Evolutionary conservation across 805 yeast species (phyloP).

Genomic region (Cyberlindnera xylosilytica): DNA sequence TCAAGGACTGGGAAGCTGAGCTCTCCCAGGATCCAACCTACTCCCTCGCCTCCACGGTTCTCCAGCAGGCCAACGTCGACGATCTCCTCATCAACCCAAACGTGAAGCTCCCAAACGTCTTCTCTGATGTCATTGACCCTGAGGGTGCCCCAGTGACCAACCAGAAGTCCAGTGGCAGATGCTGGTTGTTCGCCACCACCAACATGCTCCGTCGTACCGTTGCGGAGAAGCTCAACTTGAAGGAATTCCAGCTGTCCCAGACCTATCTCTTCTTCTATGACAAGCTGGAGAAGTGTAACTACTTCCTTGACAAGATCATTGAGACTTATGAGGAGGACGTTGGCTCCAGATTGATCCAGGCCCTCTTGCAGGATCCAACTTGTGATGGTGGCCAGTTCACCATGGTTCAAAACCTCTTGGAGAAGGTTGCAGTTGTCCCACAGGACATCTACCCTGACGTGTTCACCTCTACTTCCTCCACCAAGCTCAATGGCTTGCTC

Average conservation of each 20-base stretch:
- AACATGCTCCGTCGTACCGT: slow-evolving; percentile 66
- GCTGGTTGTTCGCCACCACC: slow-evolving; percentile 87
- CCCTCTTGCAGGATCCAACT: slow-evolving; percentile 61
- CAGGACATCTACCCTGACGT: slow-evolving; percentile 70
- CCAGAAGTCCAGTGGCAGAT: slow-evolving; percentile 75
- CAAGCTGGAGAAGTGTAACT: slow-evolving; percentile 81
- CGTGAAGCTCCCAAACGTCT: slow-evolving; percentile 21
- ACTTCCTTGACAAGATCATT: slow-evolving; percentile 70
- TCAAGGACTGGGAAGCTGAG: slow-evolving; percentile 23
- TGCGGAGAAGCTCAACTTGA: slow-evolving; percentile 58
- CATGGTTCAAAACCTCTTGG: slow-evolving; percentile 72
- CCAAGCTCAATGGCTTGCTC: slow-evolving; percentile 54
- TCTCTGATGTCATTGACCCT: slow-evolving; percentile 39
- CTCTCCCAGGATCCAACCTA: slow-evolving; percentile 29
- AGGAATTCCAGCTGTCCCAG: slow-evolving; percentile 73
- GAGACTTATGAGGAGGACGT: slow-evolving; percentile 65
- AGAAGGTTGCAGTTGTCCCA: slow-evolving; percentile 82
- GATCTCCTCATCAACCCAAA: slow-evolving; percentile 26
- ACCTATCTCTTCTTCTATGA: slow-evolving; percentile 80
- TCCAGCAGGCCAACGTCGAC: slow-evolving; percentile 34
- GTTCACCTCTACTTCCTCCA: slow-evolving; percentile 48
- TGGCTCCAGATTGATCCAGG: slow-evolving; percentile 69
- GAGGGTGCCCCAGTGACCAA: slow-evolving; percentile 57
- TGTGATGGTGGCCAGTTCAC: slow-evolving; percentile 88
- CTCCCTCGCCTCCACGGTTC: slow-evolving; percentile 33